Base-by-base conservation (phyloP, 495 filamentous ascomycete genomes). In the Aspergillus nidulans region DNA sequence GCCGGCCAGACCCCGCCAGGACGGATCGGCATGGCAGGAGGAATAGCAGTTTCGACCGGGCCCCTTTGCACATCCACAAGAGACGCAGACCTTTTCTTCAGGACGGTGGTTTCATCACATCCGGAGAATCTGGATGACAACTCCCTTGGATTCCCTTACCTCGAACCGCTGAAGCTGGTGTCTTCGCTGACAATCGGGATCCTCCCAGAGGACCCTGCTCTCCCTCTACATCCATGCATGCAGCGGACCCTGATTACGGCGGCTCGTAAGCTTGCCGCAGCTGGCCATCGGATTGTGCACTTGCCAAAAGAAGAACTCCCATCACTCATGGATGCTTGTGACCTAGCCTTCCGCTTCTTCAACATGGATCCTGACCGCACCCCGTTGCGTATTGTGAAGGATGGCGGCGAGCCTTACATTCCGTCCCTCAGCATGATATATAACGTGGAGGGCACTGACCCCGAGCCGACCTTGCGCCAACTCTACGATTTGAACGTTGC, bases 191-290 rank as follows among this genome's bases (percentile, higher is more conserved):
- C 62, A 0, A 71, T 86, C 36, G 84, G 84, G 6, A 63, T 86
- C 0, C 60, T 84, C 12, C 60, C 70, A 10, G 76, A 73, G 45
- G 82, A 86, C 53, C 74, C 77, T 1, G 34, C 77, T 10, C 70
- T 74, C 30, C 70, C 72, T 4, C 77, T 83, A 2, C 74, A 84
- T 28, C 84, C 84, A 0, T 78, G 77, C 6, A 70, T 87, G 5
- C 61, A 63, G 12, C 67, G 71, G 10, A 61, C 78, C 1, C 55
- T 87, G 15, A 66, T 73, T 5, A 62, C 70, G 40, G 75, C 80
- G 0, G 59, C 73, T 0, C 39, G 58, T 3, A 63, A 58, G 1
- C 59, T 87, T 19, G 55, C 62, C 24, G 59, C 54, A 16, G 63
- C 69, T 8, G 76, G 73, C 1, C 69, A 84, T 32, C 65, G 71